Evolutionary conservation across 2,329 filamentous ascomycete species (phyloP).

Genomic region (Penicillium sp.): DNA sequence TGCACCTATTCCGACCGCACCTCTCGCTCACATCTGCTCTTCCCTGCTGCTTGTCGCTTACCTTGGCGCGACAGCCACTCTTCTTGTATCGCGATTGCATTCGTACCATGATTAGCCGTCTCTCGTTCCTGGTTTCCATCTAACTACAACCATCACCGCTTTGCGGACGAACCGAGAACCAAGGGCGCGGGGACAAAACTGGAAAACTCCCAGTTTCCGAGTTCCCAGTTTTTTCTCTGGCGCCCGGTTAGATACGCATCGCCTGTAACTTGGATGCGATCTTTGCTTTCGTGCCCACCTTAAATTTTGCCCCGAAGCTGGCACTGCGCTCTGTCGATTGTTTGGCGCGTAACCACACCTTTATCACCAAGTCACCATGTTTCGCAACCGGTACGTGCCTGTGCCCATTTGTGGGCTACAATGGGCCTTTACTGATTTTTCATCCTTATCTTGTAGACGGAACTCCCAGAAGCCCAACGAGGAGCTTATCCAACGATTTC

Average conservation of each 20-base stretch:
- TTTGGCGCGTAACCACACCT: conserved; percentile 13
- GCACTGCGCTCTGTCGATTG: background rate
- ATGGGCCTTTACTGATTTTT: conserved; percentile 20
- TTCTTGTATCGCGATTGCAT: background rate
- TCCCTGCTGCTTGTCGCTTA: background rate
- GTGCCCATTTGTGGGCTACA: conserved; percentile 14
- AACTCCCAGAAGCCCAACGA: conserved; percentile 85
- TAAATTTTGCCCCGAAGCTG: background rate
- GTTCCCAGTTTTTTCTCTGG: conserved; percentile 3
- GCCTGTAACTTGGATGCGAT: conserved; percentile 20
- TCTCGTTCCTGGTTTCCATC: background rate
- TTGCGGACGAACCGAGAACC: background rate
- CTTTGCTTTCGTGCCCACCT: conserved; percentile 7
- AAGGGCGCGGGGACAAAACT: background rate
- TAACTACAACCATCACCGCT: conserved; percentile 5
- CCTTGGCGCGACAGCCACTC: background rate
- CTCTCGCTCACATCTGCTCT: conserved; percentile 3
- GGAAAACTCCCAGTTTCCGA: background rate
- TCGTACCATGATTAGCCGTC: conserved; percentile 4
- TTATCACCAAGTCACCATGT: conserved; percentile 41
- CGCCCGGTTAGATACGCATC: background rate
- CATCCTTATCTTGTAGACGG: conserved; percentile 56
- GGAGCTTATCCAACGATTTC: conserved; percentile 82
- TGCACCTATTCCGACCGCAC: conserved; percentile 10
- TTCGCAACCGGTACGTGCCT: conserved; percentile 52